Evolutionary conservation across 805 yeast genomes (phyloP), one percentile per base, ranked within the genome.

Genomic region (Spathaspora boniae): DNA sequence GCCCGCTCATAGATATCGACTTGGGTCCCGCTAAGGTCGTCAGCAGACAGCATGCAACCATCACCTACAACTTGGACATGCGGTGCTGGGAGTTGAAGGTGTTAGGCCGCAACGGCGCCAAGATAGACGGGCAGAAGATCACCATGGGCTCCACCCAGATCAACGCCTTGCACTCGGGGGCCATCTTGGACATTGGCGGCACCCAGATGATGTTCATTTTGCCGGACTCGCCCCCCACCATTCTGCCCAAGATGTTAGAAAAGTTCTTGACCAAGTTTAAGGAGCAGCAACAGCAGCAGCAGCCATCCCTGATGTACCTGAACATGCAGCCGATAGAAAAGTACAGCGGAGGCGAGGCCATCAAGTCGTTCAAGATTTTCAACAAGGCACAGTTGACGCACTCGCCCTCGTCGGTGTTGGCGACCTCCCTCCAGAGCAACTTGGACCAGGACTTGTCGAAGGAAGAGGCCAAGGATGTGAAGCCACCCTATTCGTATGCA

Each of bases 131-230:
- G 20, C 61, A 57, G n/a, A 66, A 76, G 47, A 58, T 72, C 9
- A 69, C 73, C 3, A 62, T 73, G 21, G 82, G 80, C 4, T 60
- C 71, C 4, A 48, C 60, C 26, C 58, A 65, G 4, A 68, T 79
- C 3, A 72, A 81, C 9, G 72, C 80, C 9, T 70, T 93, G 37
- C 72, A 74, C 34, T 82, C 94, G 2, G 98, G 98, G n/a, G 85
- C 91, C 27, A 78, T 93, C 12, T 62, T 93, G 38, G 99, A 93
- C 51, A 80, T 93, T 30, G 98, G 98, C 12, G 97, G 97, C 5
- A 88, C 96, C 8, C 98, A 93, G 61, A 93, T 93, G 98, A 91
- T 93, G 95, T 93, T 93, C 55, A 93, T 93, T 25, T 68, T 93
- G 46, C 99, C 99, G 2, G 97, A 89, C 56, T 79, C 86, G 4